Conservation (phyloP, 2,329 filamentous ascomycete species). For the Reticulascus tulasneorum region DNA sequence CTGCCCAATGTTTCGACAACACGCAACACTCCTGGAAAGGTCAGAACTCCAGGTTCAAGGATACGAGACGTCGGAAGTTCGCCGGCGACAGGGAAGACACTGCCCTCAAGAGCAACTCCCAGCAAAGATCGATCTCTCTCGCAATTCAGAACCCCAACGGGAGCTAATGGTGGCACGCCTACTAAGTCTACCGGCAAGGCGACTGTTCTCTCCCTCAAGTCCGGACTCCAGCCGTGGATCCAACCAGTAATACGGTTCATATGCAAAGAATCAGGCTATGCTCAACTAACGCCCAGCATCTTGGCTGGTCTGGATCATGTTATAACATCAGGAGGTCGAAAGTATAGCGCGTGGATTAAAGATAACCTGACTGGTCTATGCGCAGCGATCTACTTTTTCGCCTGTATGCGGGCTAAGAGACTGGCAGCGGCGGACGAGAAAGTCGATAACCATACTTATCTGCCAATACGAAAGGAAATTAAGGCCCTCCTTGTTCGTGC, state of each 20-base stretch:
- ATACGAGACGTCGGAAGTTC: slow-evolving; percentile 20
- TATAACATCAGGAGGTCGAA: slow-evolving; percentile 36
- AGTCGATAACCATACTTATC: slow-evolving; percentile 40
- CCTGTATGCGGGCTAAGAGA: slow-evolving; percentile 45
- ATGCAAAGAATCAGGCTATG: slow-evolving; percentile 57
- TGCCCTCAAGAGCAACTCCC: slow-evolving; percentile 32
- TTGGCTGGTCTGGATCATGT: slow-evolving; percentile 67
- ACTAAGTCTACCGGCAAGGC: slow-evolving; percentile 37
- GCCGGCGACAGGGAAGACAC: slow-evolving; percentile 19
- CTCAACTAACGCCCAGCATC: slow-evolving; percentile 65
- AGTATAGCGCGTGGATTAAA: slow-evolving; percentile 45
- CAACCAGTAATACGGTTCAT: slow-evolving; percentile 64
- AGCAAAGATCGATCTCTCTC: slow-evolving; percentile 42
- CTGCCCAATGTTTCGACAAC: slow-evolving; percentile 44
- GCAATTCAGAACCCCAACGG: slow-evolving; percentile 31
- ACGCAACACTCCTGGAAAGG: slow-evolving; percentile 29
- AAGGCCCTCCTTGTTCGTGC: slow-evolving; percentile 32
- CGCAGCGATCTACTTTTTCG: slow-evolving; percentile 58
- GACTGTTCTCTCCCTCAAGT: slow-evolving; percentile 22
- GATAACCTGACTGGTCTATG: slow-evolving; percentile 51
- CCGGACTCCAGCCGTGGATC: slow-evolving; percentile 60
- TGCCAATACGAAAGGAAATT: slow-evolving; percentile 35
- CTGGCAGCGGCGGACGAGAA: slow-evolving; percentile 33
- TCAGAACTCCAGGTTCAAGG: slow-evolving; percentile 23
- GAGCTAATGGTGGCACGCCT: slow-evolving; percentile 25